These are phyloP conservation scores for Santalum album DNA, from an alignment of 164 flowering plant genomes.

Conservation along the genomic window DNA sequence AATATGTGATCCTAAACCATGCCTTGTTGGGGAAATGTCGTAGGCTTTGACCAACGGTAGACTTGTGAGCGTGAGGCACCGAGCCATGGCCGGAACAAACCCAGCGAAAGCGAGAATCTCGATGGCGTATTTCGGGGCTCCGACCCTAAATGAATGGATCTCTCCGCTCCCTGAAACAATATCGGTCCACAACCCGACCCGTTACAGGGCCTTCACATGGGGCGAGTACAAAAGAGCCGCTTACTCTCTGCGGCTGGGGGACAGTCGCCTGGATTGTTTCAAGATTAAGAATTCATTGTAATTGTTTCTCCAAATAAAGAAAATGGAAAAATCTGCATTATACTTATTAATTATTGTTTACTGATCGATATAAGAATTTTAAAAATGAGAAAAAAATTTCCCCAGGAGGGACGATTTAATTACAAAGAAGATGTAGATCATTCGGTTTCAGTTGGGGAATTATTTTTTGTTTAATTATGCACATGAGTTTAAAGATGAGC, in stretches of 20 bases:
- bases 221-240: conserved; percentile 54
- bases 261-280: conserved; percentile 49
- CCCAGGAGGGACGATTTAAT: too few relatives aligned
- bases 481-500: too few relatives aligned
- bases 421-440: too few relatives aligned
- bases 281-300: conserved; percentile 4
- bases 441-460: too few relatives aligned
- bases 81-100: conserved; percentile 36
- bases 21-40: background rate
- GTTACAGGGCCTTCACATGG: conserved; percentile 70
- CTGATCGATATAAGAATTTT: too few relatives aligned
- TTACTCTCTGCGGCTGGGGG: conserved; percentile 44
- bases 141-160: conserved; percentile 43
- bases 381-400: too few relatives aligned
- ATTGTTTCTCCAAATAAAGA: too few relatives aligned
- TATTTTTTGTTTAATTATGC: too few relatives aligned
- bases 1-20: background rate
- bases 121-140: conserved; percentile 64
- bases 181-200: conserved; percentile 28
- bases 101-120: conserved; percentile 54
- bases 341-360: too few relatives aligned
- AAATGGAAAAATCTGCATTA: too few relatives aligned
- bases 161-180: conserved; percentile 41
- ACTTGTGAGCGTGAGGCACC: conserved; percentile 67
- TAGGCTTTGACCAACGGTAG: conserved; percentile 78